phyloP scores from a whole-genome alignment of 2,329 filamentous ascomycete genomes.

The Trichoderma citrinoviride region DNA sequence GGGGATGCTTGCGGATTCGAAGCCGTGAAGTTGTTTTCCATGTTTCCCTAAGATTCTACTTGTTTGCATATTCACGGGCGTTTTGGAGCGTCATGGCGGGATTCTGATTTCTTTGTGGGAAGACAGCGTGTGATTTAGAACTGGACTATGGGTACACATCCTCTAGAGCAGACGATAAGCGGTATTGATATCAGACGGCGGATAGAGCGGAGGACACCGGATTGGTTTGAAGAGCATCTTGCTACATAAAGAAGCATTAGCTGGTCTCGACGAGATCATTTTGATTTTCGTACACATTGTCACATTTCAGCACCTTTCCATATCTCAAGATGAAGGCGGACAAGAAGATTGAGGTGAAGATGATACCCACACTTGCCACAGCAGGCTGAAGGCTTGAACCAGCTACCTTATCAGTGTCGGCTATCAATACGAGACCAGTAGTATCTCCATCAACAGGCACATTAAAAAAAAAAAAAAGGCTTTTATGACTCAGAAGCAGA shows the following conservation, averaged over 20 bases:
- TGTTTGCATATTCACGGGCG: not conserved
- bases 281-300: too few species aligned
- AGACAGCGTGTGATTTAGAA: not conserved
- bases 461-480: too few species aligned
- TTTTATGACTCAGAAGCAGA: conserved; percentile 9
- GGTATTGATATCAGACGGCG: not conserved
- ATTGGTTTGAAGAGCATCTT: too few species aligned
- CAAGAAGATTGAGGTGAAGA: not conserved
- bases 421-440: not conserved
- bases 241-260: too few species aligned
- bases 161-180: too few species aligned
- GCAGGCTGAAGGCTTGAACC: not conserved
- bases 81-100: not conserved
- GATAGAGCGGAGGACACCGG: too few species aligned
- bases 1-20: conserved; percentile 31
- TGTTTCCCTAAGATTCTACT: not conserved
- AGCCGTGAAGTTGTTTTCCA: not conserved
- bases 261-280: too few species aligned
- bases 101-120: not conserved
- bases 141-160: too few species aligned
- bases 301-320: not conserved
- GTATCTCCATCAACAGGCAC: not conserved
- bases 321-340: not conserved
- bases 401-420: not conserved
- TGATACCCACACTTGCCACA: too few species aligned